Conservation (phyloP, 2,329 filamentous ascomycete species). For the Aspergillus tamarii region DNA sequence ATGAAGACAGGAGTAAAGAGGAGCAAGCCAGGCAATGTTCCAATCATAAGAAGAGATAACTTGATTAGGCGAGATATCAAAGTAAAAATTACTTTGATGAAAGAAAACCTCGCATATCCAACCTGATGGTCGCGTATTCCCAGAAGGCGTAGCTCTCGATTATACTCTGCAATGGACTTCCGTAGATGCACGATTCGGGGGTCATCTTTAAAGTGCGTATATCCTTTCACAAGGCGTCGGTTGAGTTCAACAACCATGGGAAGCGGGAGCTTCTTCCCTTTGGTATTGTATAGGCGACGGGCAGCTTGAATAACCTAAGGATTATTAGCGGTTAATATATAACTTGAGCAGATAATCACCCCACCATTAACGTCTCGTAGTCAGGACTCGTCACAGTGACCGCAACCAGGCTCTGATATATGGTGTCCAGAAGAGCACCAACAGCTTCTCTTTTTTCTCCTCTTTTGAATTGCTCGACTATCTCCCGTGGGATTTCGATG, state of each 20-base stretch:
- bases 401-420: slow-evolving; percentile 80
- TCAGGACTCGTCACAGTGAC: slow-evolving; percentile 92
- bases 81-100: slow-evolving; percentile 72
- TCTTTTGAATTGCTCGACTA: slow-evolving; percentile 82
- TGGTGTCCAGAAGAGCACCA: slow-evolving; percentile 78
- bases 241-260: slow-evolving; percentile 95
- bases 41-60: slow-evolving; percentile 73
- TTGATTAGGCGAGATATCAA: slow-evolving; percentile 81
- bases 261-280: slow-evolving; percentile 88
- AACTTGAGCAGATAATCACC: slow-evolving; percentile 24
- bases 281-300: slow-evolving; percentile 88
- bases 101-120: slow-evolving; percentile 83
- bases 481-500: slow-evolving; percentile 78
- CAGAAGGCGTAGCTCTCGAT: slow-evolving; percentile 80
- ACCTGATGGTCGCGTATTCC: slow-evolving; percentile 94
- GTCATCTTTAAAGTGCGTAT: slow-evolving; percentile 90
- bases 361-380: slow-evolving; percentile 89
- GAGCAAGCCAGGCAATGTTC: slow-evolving; percentile 81
- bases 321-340: slow-evolving; percentile 33
- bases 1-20: slow-evolving; percentile 90
- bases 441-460: slow-evolving; percentile 87
- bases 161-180: slow-evolving; percentile 79
- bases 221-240: slow-evolving; percentile 84
- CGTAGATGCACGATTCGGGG: slow-evolving; percentile 77
- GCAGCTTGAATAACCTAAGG: slow-evolving; percentile 83